Percentiles rank a stretch among this genome's conserved stretches.
phyloP scores from a whole-genome alignment of 2,329 filamentous ascomycete species.

The Hypoxylon sp. region DNA sequence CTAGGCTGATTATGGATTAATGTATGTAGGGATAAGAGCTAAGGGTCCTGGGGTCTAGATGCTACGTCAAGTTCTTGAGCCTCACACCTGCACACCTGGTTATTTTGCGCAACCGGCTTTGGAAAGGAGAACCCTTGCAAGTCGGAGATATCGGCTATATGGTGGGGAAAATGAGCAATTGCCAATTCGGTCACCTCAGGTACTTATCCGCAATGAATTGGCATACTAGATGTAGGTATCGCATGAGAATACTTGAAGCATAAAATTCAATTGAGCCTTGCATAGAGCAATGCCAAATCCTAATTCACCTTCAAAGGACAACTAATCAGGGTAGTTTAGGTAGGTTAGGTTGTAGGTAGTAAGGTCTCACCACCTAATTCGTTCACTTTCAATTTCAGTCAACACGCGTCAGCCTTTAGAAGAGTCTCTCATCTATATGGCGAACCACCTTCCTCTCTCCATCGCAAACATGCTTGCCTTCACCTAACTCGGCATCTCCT shows the following conservation, averaged over 20 bases:
- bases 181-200: no score
- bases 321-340: background rate
- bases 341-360: background rate
- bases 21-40: constrained; percentile 1
- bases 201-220: background rate
- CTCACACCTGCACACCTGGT: no score
- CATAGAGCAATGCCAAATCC: background rate
- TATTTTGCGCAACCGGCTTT: background rate
- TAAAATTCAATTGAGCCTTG: background rate
- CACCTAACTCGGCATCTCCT: constrained; percentile 8
- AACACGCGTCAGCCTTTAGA: constrained; percentile 2
- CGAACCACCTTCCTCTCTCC: constrained; percentile 1
- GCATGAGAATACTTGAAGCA: no score
- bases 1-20: constrained; percentile 23
- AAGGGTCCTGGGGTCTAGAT: constrained; percentile 22
- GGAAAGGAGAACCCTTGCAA: constrained; percentile 2
- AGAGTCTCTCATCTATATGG: constrained; percentile 14
- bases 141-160: constrained; percentile 38
- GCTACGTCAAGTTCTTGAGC: constrained; percentile 35
- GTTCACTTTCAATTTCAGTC: constrained; percentile 13
- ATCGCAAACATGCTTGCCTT: background rate
- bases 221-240: no score
- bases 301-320: background rate
- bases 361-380: constrained; percentile 1
- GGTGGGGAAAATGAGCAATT: background rate